Evolutionary conservation across 2,329 filamentous ascomycete genomes (phyloP), one percentile per base, ranked within the genome.

Genomic region (Samsoniella hepiali): DNA sequence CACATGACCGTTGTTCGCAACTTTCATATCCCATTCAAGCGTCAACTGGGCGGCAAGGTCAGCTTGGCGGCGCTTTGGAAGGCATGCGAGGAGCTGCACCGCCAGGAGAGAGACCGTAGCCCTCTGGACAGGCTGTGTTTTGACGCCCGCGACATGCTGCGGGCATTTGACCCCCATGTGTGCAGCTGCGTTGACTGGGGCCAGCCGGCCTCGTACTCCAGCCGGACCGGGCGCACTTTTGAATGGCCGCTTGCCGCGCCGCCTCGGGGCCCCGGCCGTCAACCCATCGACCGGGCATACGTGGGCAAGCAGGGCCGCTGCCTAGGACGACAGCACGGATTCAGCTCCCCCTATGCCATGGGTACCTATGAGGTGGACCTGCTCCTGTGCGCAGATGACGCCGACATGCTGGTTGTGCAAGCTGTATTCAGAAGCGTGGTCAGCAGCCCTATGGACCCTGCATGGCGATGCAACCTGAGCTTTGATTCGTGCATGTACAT

Each of bases 151-250:
- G 17, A 29, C 70, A 72, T 57, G 5, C 1, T 54, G 2, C 13
- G 5, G 22, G 54, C 44, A n/a, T 65, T 65, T 34, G 60, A 65
- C 59, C 56, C 60, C 3, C 63, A 65, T 13, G 2, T 63, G 13
- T 65, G 56, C 45, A 58, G 44, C 56, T 65, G 60, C 36, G 50
- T 65, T 7, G 56, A 65, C 34, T 65, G 60, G 64, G 56, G 57
- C 13, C 32, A 55, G n/a, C n/a, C 2, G 7, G 38, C n/a, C 38
- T 36, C 31, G 6, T 36, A 8, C 7, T 34, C 31, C 9, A 36
- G 31, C 31, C 5, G 6, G 3, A 22, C 15, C 7, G 31, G 7
- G 9, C 34, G 17, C 29, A 32, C 11, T 3, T 50, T 50, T 50
- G 29, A 22, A 11, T 32, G 29, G 47, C n/a, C 36, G 17, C n/a